These are phyloP conservation scores for Ogataea corticis DNA, from an alignment of 805 yeast species.

Conservation along the genomic window DNA sequence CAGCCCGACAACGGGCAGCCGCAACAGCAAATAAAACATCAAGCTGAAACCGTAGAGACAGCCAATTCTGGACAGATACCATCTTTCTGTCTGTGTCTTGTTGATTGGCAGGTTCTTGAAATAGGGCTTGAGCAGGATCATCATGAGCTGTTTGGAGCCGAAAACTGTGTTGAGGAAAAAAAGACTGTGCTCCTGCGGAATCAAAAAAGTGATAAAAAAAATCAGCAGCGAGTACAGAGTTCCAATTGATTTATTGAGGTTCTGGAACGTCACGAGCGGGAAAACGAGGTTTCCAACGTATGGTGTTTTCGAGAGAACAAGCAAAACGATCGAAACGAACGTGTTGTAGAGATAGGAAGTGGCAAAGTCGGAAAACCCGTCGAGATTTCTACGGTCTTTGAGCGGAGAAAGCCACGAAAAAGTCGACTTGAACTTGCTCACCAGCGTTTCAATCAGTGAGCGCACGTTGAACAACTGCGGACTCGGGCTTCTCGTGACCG, in stretches of 20 bases:
- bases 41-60: conserved; percentile 57
- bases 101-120: conserved; percentile 48
- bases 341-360: conserved; percentile 31
- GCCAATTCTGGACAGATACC: conserved; percentile 57
- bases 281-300: conserved; percentile 42
- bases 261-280: conserved; percentile 44
- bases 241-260: conserved; percentile 47
- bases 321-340: conserved; percentile 33
- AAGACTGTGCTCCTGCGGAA: conserved; percentile 39
- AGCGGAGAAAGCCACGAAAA: conserved; percentile 2
- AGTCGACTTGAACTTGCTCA: conserved; percentile 2
- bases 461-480: conserved; percentile 1
- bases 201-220: conserved; percentile 35
- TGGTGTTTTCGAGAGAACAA: conserved; percentile 41
- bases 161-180: conserved; percentile 44
- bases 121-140: conserved; percentile 52
- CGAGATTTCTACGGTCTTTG: conserved; percentile 7
- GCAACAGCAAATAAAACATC: conserved; percentile 43
- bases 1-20: conserved; percentile 47
- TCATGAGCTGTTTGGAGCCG: conserved; percentile 46
- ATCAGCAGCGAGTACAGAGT: conserved; percentile 43
- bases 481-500: neutral
- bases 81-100: conserved; percentile 41
- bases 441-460: neutral
- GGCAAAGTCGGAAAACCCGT: conserved; percentile 24